A percentile compares a stretch with the other conserved stretches of the same genome.
Conservation (phyloP, 2,329 filamentous ascomycete genomes). For the Fusarium sp. region DNA sequence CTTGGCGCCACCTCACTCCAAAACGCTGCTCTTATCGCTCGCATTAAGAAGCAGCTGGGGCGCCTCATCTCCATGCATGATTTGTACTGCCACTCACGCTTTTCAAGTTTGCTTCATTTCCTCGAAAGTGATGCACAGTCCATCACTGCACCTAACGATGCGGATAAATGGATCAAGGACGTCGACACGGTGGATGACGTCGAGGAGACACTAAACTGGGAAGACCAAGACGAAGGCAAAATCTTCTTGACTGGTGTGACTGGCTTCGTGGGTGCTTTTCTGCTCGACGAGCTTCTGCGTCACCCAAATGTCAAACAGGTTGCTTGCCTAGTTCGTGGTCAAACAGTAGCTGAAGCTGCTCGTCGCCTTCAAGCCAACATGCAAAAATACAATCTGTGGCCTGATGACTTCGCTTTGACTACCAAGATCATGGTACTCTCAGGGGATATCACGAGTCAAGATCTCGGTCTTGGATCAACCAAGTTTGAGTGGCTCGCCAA, state of each 20-base stretch:
- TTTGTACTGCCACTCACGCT: not conserved
- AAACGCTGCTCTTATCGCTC: slow-evolving; percentile 5
- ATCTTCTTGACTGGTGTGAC: slow-evolving; percentile 5
- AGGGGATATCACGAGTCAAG: not conserved
- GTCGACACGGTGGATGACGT: not conserved
- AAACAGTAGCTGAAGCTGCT: not conserved
- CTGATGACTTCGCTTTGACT: not conserved
- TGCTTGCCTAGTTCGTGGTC: not conserved
- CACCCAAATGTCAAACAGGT: not conserved
- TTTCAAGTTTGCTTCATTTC: not conserved
- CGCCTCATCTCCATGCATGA: slow-evolving; percentile 10
- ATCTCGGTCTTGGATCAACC: not conserved
- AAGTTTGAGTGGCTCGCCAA: slow-evolving; percentile 3
- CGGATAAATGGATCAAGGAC: slow-evolving; percentile 4
- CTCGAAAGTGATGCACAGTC: not conserved
- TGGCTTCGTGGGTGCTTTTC: slow-evolving; percentile 2
- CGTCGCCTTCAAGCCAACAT: slow-evolving; percentile 1
- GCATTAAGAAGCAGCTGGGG: not conserved
- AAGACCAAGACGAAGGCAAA: not conserved
- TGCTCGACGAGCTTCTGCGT: not conserved
- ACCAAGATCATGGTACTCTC: not conserved
- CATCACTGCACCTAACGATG: not conserved
- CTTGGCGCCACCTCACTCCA: slow-evolving; percentile 2
- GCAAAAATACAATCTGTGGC: slow-evolving; percentile 6
- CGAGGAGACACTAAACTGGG: not conserved